Evolutionary conservation across 139 green algal genomes (phyloP).

Genomic region (Tetraselmis chui): DNA sequence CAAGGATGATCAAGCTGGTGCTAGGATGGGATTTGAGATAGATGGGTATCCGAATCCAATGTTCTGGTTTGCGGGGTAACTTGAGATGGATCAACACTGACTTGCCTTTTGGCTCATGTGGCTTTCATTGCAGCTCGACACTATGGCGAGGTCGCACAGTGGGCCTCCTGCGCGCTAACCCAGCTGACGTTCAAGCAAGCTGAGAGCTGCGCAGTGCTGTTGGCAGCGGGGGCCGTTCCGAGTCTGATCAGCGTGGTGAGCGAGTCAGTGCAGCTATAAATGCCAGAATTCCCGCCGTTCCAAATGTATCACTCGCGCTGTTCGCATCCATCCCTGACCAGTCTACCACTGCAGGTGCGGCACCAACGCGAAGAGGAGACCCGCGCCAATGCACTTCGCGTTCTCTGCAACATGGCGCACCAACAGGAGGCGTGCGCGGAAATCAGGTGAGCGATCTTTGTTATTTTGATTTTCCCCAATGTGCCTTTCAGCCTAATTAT

Average conservation of each 20-base stretch:
- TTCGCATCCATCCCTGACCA: too few species aligned
- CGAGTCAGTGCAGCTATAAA: too few species aligned
- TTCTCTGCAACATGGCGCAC: not conserved
- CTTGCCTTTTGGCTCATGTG: not conserved
- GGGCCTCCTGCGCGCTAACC: not conserved
- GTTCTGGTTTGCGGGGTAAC: too few species aligned
- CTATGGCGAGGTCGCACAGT: not conserved
- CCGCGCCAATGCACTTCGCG: not conserved
- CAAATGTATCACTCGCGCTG: too few species aligned
- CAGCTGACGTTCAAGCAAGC: not conserved
- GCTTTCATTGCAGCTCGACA: not conserved
- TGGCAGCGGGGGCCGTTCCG: not conserved
- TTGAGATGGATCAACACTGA: not conserved
- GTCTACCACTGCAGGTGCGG: not conserved
- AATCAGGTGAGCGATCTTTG: not conserved
- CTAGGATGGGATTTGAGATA: too few species aligned
- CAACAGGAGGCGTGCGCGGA: not conserved
- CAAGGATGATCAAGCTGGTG: too few species aligned
- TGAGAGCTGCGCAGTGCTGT: not conserved
- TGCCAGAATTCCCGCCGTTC: too few species aligned
- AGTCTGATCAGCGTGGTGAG: not conserved
- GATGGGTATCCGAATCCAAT: too few species aligned
- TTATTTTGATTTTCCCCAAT: too few species aligned
- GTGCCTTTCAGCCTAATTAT: too few species aligned
- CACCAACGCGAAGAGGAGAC: not conserved